Evolutionary conservation across 768 basidiomycete genomes (phyloP).

Genomic region (Strobilomyces confusus): DNA sequence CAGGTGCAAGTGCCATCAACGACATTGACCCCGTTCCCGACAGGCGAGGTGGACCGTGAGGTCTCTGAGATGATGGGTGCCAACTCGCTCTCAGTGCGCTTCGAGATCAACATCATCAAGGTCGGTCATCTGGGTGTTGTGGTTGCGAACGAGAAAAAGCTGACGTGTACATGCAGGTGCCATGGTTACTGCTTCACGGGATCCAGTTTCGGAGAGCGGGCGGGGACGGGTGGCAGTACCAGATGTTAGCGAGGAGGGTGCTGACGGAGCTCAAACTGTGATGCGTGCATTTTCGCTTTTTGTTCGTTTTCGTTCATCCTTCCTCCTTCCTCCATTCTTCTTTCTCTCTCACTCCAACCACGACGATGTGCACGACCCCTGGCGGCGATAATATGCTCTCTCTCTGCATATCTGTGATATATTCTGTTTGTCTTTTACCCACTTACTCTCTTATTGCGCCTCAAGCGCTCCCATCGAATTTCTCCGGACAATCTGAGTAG

Average conservation of each 20-base stretch:
- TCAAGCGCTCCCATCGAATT: not conserved
- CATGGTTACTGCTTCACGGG: slow-evolving; percentile 89
- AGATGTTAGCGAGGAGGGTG: slow-evolving; percentile 87
- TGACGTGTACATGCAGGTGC: slow-evolving; percentile 53
- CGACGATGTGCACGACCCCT: slow-evolving; percentile 11
- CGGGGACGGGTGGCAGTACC: slow-evolving; percentile 96
- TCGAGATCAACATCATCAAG: slow-evolving; percentile 97
- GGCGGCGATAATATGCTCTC: slow-evolving; percentile 24
- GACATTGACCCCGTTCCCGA: slow-evolving; percentile 50
- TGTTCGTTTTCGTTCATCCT: too few species aligned
- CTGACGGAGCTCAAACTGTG: slow-evolving; percentile 85
- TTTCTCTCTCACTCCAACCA: too few species aligned
- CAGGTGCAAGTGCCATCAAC: slow-evolving; percentile 6
- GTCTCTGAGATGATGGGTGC: slow-evolving; percentile 71
- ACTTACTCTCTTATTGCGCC: not conserved
- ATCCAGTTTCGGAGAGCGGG: slow-evolving; percentile 90
- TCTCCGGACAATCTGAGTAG: slow-evolving; percentile 1
- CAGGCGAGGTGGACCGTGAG: slow-evolving; percentile 63
- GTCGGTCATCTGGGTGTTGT: slow-evolving; percentile 23
- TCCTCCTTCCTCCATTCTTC: not conserved
- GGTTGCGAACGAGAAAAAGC: too few species aligned
- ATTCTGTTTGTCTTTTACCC: slow-evolving; percentile 5
- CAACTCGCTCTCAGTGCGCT: slow-evolving; percentile 82
- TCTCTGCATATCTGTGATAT: slow-evolving; percentile 18
- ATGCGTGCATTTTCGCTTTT: slow-evolving; percentile 14